A percentile compares a stretch with the other conserved stretches of the same genome.
These are phyloP conservation scores for Linaria vulgaris DNA, from an alignment of 257 asterid species.

Conservation along the genomic window DNA sequence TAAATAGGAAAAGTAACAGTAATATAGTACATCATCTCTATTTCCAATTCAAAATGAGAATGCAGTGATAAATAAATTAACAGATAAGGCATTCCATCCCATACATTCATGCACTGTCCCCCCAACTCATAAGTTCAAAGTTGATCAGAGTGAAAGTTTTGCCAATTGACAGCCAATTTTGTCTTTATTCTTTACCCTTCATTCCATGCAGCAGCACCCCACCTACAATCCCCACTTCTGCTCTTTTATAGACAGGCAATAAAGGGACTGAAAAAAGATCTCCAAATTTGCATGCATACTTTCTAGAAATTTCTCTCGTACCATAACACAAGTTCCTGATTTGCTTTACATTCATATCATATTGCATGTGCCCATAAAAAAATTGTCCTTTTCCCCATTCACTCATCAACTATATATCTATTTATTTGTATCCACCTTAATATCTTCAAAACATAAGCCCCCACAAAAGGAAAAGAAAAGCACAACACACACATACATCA, in stretches of 20 bases:
- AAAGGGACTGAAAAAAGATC: constrained; percentile 6
- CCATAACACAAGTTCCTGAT: constrained; percentile 36
- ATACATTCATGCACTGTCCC: constrained; percentile 40
- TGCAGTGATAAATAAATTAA: constrained; percentile 36
- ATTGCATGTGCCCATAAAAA: constrained; percentile 51
- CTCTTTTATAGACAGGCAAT: constrained; percentile 29
- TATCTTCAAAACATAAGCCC: constrained; percentile 4
- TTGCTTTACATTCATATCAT: constrained; percentile 37
- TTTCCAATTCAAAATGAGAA: not conserved
- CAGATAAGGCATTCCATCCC: constrained; percentile 37
- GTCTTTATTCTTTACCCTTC: too few species aligned
- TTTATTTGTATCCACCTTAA: constrained; percentile 26
- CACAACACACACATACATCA: not conserved
- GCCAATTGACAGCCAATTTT: not conserved
- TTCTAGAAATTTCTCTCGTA: constrained; percentile 46
- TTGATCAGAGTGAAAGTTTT: constrained; percentile 33
- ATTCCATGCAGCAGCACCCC: too few species aligned
- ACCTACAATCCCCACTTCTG: not conserved
- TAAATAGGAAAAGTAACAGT: too few species aligned
- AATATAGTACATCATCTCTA: not conserved
- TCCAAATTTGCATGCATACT: constrained; percentile 28
- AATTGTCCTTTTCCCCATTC: constrained; percentile 45
- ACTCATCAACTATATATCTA: constrained; percentile 23
- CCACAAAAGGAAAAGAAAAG: constrained; percentile 1
- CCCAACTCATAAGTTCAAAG: constrained; percentile 26